These are phyloP conservation scores for Trichoderma lentiforme DNA, from an alignment of 2,329 filamentous ascomycete genomes.

Conservation along the genomic window DNA sequence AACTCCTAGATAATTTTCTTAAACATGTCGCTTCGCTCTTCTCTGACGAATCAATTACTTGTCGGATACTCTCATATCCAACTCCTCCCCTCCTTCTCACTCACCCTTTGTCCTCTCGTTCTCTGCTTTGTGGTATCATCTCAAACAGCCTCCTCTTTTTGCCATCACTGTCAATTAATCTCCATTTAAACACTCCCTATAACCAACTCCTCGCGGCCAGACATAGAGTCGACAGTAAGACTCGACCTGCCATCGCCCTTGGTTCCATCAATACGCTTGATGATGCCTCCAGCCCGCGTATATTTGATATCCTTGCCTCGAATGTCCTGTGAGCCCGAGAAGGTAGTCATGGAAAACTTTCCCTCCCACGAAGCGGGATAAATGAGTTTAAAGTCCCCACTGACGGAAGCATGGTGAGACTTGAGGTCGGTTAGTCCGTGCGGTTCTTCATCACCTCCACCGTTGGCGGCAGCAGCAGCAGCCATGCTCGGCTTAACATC, in stretches of 20 bases:
- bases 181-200: constrained; percentile 24
- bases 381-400: constrained; percentile 40
- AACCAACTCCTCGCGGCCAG: constrained; percentile 29
- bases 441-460: neutral
- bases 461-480: neutral
- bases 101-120: neutral
- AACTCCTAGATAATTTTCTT: neutral
- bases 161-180: neutral
- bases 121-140: neutral
- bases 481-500: neutral
- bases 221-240: constrained; percentile 32
- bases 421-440: constrained; percentile 35
- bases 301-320: constrained; percentile 44
- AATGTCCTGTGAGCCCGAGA: constrained; percentile 40
- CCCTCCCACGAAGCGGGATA: constrained; percentile 53
- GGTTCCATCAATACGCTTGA: constrained; percentile 33
- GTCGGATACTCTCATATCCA: neutral
- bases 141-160: neutral
- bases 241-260: constrained; percentile 42
- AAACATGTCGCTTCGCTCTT: neutral
- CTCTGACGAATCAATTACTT: neutral
- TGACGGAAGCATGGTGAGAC: constrained; percentile 43
- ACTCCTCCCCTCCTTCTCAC: neutral
- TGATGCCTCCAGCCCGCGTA: constrained; percentile 32
- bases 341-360: constrained; percentile 36